These are phyloP conservation scores for Phytophthora parvispora DNA, from an alignment of 352 stramenopile genomes.

Conservation along the genomic window DNA sequence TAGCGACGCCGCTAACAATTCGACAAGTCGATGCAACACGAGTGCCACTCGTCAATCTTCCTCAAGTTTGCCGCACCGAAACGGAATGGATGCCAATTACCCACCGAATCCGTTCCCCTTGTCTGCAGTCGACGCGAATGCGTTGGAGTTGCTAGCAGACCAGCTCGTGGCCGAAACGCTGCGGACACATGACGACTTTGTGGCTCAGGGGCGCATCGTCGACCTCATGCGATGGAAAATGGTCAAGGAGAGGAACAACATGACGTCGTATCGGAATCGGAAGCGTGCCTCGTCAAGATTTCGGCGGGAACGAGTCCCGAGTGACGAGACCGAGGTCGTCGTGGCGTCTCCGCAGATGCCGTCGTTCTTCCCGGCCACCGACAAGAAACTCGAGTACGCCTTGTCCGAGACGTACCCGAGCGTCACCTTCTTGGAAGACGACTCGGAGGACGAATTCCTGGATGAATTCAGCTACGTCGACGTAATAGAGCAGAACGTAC, in stretches of 20 bases:
- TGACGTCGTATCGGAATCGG: slow-evolving; percentile 60
- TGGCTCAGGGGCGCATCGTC: slow-evolving; percentile 42
- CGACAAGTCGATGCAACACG: neutral
- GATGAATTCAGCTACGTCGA: slow-evolving; percentile 23
- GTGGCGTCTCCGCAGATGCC: slow-evolving; percentile 31
- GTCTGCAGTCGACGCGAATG: slow-evolving; percentile 10
- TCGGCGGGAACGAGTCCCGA: slow-evolving; percentile 17
- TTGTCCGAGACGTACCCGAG: slow-evolving; percentile 26
- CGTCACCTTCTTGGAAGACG: slow-evolving; percentile 18
- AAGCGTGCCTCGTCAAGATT: slow-evolving; percentile 1
- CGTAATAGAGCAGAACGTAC: slow-evolving; percentile 30
- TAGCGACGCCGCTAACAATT: neutral
- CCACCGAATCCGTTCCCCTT: slow-evolving; percentile 19
- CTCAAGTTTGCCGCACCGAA: slow-evolving; percentile 18
- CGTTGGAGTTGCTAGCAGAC: slow-evolving; percentile 41
- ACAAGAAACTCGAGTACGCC: slow-evolving; percentile 17
- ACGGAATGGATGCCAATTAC: slow-evolving; percentile 23
- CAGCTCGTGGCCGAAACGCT: slow-evolving; percentile 65
- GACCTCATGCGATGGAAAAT: slow-evolving; percentile 55
- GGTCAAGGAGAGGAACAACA: slow-evolving; percentile 52
- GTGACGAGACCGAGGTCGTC: slow-evolving; percentile 33
- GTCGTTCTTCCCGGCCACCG: slow-evolving; percentile 16
- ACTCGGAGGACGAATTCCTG: slow-evolving; percentile 15
- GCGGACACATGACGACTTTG: slow-evolving; percentile 54
- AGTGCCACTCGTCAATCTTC: slow-evolving; percentile 18